These are phyloP conservation scores for Nakaseomyces glabratus DNA, from an alignment of 1,139 yeast genomes.

Conservation along the genomic window DNA sequence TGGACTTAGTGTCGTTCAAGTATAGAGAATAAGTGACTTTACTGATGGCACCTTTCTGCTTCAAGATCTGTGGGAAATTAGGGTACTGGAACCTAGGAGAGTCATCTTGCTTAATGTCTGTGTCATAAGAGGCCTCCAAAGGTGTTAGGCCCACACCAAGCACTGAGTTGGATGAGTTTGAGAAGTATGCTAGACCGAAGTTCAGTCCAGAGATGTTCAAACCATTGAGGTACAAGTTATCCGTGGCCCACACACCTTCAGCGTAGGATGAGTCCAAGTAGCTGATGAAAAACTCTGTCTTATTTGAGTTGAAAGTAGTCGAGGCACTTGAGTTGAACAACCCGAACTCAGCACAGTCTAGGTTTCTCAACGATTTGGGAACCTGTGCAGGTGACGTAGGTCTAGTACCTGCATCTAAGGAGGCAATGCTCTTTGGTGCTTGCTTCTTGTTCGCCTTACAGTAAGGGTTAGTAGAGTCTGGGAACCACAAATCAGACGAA, in stretches of 20 bases:
- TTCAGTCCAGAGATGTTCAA: conserved; percentile 34
- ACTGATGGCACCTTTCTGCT: conserved; percentile 43
- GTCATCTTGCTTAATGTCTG: conserved; percentile 5
- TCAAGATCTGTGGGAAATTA: conserved; percentile 52
- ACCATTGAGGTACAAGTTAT: conserved; percentile 35
- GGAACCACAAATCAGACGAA: conserved; percentile 63
- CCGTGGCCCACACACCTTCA: conserved; percentile 49
- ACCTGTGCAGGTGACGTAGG: background rate
- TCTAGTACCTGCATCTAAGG: background rate
- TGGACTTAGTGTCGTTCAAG: conserved; percentile 35
- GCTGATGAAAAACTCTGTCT: conserved; percentile 38
- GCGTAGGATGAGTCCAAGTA: conserved; percentile 58
- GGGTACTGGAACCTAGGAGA: conserved; percentile 14
- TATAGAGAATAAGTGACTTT: conserved; percentile 48
- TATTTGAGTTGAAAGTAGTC: conserved; percentile 36
- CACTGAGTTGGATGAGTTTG: conserved; percentile 46
- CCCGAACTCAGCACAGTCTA: conserved; percentile 30
- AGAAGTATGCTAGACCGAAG: conserved; percentile 47
- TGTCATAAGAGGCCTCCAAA: conserved; percentile 35
- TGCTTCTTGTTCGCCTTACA: conserved; percentile 11
- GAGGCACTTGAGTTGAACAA: conserved; percentile 40
- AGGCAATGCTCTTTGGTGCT: background rate
- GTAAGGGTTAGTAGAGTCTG: conserved; percentile 21
- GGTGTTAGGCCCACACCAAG: conserved; percentile 50
- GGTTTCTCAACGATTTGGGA: background rate